phyloP scores from a whole-genome alignment of 2,329 filamentous ascomycete species.

The Ophiostoma himal-ulmi region DNA sequence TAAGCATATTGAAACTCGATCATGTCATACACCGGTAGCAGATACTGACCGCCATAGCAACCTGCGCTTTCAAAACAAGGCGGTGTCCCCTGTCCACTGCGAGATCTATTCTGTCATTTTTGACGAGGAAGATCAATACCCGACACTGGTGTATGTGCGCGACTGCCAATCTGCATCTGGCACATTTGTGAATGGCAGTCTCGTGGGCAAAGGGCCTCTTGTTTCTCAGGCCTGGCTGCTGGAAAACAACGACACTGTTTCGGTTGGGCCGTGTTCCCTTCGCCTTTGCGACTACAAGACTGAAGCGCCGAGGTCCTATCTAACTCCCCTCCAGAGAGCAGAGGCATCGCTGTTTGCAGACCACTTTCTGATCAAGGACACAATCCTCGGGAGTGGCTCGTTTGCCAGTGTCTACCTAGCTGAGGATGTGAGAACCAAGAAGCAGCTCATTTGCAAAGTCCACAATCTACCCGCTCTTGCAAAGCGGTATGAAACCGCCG shows the following conservation, averaged over 20 bases:
- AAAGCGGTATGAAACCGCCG: constrained; percentile 26
- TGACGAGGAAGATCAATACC: constrained; percentile 32
- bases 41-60: constrained; percentile 31
- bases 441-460: constrained; percentile 65
- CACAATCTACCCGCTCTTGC: constrained; percentile 43
- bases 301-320: constrained; percentile 19
- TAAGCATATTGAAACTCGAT: not conserved
- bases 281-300: constrained; percentile 31
- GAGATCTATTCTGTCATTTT: constrained; percentile 51
- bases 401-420: constrained; percentile 51
- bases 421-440: constrained; percentile 44
- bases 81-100: constrained; percentile 49
- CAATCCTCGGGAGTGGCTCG: constrained; percentile 48
- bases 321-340: constrained; percentile 31
- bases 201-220: constrained; percentile 38
- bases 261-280: constrained; percentile 36
- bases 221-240: constrained; percentile 44
- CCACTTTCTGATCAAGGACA: constrained; percentile 44
- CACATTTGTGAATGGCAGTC: constrained; percentile 45
- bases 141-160: constrained; percentile 46
- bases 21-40: not conserved
- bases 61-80: constrained; percentile 37
- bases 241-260: constrained; percentile 45
- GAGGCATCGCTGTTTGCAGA: constrained; percentile 41
- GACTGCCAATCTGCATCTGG: constrained; percentile 51